Base-by-base conservation (phyloP, 2,329 filamentous ascomycete species). In the Sporothrix variecibatus region DNA sequence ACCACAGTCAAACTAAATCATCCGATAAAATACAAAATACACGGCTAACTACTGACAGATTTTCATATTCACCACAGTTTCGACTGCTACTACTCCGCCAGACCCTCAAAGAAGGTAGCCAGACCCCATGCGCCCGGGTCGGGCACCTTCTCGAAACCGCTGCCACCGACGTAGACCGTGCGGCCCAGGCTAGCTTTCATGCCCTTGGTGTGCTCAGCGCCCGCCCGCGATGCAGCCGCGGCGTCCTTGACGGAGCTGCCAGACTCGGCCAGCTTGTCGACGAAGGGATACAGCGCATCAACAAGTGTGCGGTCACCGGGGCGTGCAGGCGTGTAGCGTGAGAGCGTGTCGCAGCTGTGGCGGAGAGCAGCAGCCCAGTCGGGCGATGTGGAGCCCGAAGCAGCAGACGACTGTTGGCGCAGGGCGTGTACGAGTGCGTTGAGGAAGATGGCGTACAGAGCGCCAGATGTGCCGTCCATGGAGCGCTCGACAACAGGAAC, bases 151-250 rank as follows among this genome's bases (percentile, higher is more conserved):
- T 90, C 90, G 84, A 87, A 95, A 20, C 92, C 92, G 80, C 85
- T 88, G 76, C 92, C 92, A 76, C 93, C 94, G 70, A 97, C 90
- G 81, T 97, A 97, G 12, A 96, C 94, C 1, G 92, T 90, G 74
- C 94, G 86, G 8, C 96, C 96, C 56, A 99, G 85, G 78, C 92
- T 96, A 58, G 96, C 94, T 81, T 92, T 90, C 95, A 99, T 98
- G 31, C 92, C 93, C 85, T 95, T 97, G 26, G 96, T 98, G 40
- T 89, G 89, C 77, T 95, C 92, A 3, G 95, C 92, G 0, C 92
- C 96, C 65, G 90, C 86, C 76, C 89, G 88, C 0, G 94, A 92
- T 1, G 93, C 94, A 78, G 90, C 86, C 0, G 94, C 94, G 8
- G 96, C 95, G 80, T 90, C 86, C 77, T 89, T 87, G 26, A 96